Evolutionary conservation across 805 yeast species (phyloP).

Genomic region (Schwanniomyces polymorphus): DNA sequence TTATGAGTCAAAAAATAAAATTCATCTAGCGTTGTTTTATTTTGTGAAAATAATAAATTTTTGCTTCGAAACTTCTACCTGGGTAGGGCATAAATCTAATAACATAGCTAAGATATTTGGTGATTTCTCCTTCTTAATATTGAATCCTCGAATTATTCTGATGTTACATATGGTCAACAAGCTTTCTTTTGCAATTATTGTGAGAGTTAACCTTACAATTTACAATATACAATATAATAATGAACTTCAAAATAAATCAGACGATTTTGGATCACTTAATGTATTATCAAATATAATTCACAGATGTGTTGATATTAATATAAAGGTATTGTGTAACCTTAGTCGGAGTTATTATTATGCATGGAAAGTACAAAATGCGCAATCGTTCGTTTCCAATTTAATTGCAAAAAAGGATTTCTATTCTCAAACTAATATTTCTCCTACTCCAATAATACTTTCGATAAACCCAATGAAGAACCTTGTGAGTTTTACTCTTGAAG

Average conservation of each 20-base stretch:
- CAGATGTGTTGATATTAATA: slow-evolving; percentile 6
- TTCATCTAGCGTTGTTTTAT: slow-evolving; percentile 36
- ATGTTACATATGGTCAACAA: slow-evolving; percentile 15
- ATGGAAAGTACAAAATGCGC: slow-evolving; percentile 24
- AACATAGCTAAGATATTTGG: slow-evolving; percentile 6
- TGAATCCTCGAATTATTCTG: slow-evolving; percentile 17
- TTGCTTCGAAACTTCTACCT: slow-evolving; percentile 13
- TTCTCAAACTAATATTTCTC: not conserved
- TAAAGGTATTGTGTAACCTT: not conserved
- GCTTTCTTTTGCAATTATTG: slow-evolving; percentile 3
- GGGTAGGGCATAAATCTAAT: slow-evolving; percentile 9
- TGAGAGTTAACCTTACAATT: slow-evolving; percentile 4
- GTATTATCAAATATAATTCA: slow-evolving; percentile 8
- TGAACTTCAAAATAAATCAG: not conserved
- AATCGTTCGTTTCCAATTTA: slow-evolving; percentile 2
- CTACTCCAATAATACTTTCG: not conserved
- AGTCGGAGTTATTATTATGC: slow-evolving; percentile 28
- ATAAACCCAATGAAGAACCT: not conserved
- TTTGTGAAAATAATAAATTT: slow-evolving; percentile 26
- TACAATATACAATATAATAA: not conserved
- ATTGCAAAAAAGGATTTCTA: not conserved
- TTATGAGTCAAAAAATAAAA: slow-evolving; percentile 29
- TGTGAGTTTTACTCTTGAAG: not conserved
- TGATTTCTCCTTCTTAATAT: slow-evolving; percentile 14
- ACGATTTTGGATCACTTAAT: slow-evolving; percentile 4